A percentile compares a stretch with the other conserved stretches of the same genome.
phyloP scores from a whole-genome alignment of 1,139 yeast genomes.

The Hyphopichia burtonii region DNA sequence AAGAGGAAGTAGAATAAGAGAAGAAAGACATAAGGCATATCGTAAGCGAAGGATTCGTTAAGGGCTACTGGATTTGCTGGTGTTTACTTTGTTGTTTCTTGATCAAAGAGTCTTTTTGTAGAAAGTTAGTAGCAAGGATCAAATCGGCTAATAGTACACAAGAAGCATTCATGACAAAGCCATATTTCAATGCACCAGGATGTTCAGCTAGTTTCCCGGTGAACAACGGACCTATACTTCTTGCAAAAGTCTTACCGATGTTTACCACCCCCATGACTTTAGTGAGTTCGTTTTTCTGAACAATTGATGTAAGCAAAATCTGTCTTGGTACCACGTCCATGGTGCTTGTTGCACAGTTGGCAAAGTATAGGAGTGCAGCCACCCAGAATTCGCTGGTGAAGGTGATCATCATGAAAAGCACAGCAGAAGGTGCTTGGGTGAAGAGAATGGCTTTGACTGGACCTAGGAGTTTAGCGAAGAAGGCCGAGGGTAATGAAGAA shows the following conservation, averaged over 20 bases:
- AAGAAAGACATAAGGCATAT: too few relatives aligned
- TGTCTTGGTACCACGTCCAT: constrained; percentile 95
- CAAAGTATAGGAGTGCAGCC: constrained; percentile 52
- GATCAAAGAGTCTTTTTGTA: constrained; percentile 38
- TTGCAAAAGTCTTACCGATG: constrained; percentile 79
- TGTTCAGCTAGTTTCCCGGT: constrained; percentile 70
- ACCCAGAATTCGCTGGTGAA: constrained; percentile 18
- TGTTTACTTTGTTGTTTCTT: constrained; percentile 19
- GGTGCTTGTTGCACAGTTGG: constrained; percentile 58
- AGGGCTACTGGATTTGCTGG: constrained; percentile 1
- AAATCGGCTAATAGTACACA: constrained; percentile 49
- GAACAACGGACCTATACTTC: constrained; percentile 77
- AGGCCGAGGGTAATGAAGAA: constrained; percentile 70
- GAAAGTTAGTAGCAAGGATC: constrained; percentile 40
- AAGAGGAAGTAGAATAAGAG: too few relatives aligned
- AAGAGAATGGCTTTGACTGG: constrained; percentile 74
- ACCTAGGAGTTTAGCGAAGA: constrained; percentile 64
- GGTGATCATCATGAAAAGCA: constrained; percentile 46
- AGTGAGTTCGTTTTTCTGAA: constrained; percentile 63
- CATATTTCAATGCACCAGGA: constrained; percentile 44
- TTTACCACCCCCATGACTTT: constrained; percentile 83
- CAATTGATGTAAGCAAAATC: constrained; percentile 66
- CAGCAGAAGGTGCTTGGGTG: constrained; percentile 80
- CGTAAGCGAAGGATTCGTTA: too few relatives aligned
- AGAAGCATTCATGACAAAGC: constrained; percentile 64